Evolutionary conservation across 108 stramenopile genomes (phyloP), one percentile per base, ranked within the genome.

Genomic region (Cyclotella baltica): DNA sequence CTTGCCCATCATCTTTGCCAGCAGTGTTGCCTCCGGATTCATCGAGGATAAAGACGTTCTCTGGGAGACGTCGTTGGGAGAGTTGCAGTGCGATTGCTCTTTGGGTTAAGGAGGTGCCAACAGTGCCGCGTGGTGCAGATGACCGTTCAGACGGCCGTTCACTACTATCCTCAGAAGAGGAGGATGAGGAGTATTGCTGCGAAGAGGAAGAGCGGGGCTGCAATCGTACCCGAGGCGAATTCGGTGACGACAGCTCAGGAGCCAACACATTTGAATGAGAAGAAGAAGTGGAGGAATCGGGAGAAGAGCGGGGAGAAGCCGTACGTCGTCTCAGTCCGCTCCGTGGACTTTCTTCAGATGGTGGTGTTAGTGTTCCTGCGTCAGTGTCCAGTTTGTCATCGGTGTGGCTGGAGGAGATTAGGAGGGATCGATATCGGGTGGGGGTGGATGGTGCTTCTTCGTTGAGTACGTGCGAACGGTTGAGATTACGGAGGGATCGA

Each of bases 271-370:
- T n/a, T n/a, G n/a, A n/a, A n/a, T n/a, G n/a, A 22, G 61, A 62
- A 4, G 37, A 19, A 19, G 64, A 25, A 28, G 51, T 52, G 64
- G 6, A 43, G 13, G 40, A 43, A 43, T 43, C 40, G 40, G 40
- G 63, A 38, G 37, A 22, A 6, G 37, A 68, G 3, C 11, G 43
- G 33, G 67, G 30, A 6, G 67, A 68, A 29, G 15, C n/a, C 1
- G 64, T 40, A 22, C 64, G 40, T 28, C 64, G 4, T 27, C 64
- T 37, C 3, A 65, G 27, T 46, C 64, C 64, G 27, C 46, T 33
- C 1, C 55, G 55, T 1, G 55, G 2, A 3, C 2, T 55, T n/a
- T 55, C 55, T 6, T 55, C 55, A 11, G 25, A n/a, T n/a, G n/a
- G n/a, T n/a, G n/a, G n/a, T n/a, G n/a, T 55, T 55, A 3, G 5